phyloP scores from a whole-genome alignment of 73 alveolate species.

The Paraurostyla sp. region DNA sequence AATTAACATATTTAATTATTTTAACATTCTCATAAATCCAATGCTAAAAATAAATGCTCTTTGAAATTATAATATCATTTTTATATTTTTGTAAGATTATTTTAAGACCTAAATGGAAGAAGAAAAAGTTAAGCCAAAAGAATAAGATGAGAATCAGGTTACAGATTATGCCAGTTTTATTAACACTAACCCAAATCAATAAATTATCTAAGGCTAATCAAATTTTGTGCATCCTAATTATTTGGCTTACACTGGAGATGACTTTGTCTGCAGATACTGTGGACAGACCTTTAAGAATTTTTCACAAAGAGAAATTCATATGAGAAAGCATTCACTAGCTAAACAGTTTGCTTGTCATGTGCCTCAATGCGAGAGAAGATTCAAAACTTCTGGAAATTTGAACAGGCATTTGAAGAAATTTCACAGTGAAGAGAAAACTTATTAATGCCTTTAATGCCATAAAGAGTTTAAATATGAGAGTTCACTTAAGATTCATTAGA shows the following conservation, averaged over 20 bases:
- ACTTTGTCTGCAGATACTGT: not conserved
- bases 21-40: no score
- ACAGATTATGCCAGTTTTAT: no score
- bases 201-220: no score
- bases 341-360: not conserved
- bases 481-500: not conserved
- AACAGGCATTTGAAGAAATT: constrained; percentile 44
- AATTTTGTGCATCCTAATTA: not conserved
- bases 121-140: no score
- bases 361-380: constrained; percentile 14
- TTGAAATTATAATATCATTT: no score
- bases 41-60: no score
- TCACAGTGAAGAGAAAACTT: not conserved
- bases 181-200: no score
- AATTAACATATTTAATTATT: no score
- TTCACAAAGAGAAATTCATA: not conserved
- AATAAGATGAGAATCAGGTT: no score
- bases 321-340: not conserved
- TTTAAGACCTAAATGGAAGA: no score
- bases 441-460: not conserved
- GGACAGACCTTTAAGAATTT: not conserved
- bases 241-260: not conserved
- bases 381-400: constrained; percentile 25
- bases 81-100: no score
- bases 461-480: constrained; percentile 38